Conservation (phyloP, 148 eudicot genomes). For the Chenopodium formosanum region DNA sequence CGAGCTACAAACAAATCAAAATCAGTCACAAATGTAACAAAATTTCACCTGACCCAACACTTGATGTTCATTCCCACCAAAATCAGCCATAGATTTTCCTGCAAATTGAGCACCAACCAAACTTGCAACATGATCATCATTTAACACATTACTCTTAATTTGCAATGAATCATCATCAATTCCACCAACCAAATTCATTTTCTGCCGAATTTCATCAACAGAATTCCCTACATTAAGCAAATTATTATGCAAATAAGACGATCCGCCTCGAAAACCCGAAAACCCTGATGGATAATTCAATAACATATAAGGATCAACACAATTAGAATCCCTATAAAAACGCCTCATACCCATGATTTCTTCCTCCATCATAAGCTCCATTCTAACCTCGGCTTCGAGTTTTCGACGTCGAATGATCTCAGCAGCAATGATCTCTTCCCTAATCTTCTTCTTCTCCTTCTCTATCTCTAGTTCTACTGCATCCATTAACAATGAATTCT, state of each 20-base stretch:
- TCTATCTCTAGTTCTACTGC: conserved; percentile 12
- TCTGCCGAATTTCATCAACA: conserved; percentile 7
- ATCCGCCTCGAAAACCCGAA: conserved; percentile 3
- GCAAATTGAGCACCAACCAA: conserved; percentile 14
- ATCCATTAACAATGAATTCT: not conserved
- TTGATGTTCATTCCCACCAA: not conserved
- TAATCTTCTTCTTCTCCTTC: conserved; percentile 17
- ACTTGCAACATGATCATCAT: not conserved
- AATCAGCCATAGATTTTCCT: conserved; percentile 13
- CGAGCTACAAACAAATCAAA: not conserved
- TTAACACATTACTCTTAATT: conserved; percentile 13
- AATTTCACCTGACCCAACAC: conserved; percentile 23
- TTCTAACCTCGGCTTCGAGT: conserved; percentile 26
- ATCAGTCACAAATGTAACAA: not conserved
- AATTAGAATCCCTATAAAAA: conserved; percentile 1
- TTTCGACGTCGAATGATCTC: not conserved
- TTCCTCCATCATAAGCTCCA: conserved; percentile 19
- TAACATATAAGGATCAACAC: conserved; percentile 10
- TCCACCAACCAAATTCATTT: conserved; percentile 8
- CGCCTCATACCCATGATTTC: conserved; percentile 22
- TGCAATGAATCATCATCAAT: conserved; percentile 6
- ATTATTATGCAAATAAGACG: conserved; percentile 14
- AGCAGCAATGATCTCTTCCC: conserved; percentile 22
- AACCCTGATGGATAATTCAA: conserved; percentile 1
- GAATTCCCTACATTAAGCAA: conserved; percentile 25